A percentile compares a stretch with the other conserved stretches of the same genome.
phyloP scores from a whole-genome alignment of 345 rosid species.

The Eutrema yunnanense region DNA sequence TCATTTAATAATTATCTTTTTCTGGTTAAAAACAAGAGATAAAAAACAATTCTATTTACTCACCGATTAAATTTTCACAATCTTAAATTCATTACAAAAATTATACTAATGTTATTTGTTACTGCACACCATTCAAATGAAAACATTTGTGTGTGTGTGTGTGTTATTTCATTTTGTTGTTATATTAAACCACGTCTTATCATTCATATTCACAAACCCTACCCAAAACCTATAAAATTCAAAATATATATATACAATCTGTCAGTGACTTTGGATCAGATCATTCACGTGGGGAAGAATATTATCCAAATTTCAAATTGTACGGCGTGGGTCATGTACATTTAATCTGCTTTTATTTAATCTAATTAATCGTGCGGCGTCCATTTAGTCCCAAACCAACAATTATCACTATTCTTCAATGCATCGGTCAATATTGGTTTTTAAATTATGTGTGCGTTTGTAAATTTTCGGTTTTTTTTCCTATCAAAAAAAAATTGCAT shows the following conservation, averaged over 20 bases:
- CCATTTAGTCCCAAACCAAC: neutral
- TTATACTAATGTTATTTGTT: neutral
- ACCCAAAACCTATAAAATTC: neutral
- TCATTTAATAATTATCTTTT: neutral
- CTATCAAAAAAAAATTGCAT: too few species aligned
- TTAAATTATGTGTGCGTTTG: neutral
- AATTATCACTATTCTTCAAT: neutral
- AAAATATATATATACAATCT: neutral
- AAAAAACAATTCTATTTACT: neutral
- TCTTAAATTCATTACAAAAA: neutral
- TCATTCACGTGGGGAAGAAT: constrained; percentile 26
- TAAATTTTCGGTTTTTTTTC: neutral
- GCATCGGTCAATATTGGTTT: neutral
- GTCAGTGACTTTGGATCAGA: constrained; percentile 26
- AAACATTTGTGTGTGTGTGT: neutral
- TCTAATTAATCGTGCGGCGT: constrained; percentile 20
- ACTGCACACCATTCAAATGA: neutral
- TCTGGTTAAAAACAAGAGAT: neutral
- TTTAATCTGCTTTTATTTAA: constrained; percentile 9
- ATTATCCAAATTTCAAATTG: constrained; percentile 7
- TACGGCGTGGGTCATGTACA: constrained; percentile 29
- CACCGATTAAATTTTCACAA: neutral
- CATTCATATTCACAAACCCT: constrained; percentile 1
- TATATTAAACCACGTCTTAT: neutral
- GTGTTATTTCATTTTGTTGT: neutral